Percentiles rank a stretch among this genome's conserved stretches.
These are phyloP conservation scores for Cryptosporidium meleagridis DNA, from an alignment of 169 alveolate genomes.

Conservation along the genomic window DNA sequence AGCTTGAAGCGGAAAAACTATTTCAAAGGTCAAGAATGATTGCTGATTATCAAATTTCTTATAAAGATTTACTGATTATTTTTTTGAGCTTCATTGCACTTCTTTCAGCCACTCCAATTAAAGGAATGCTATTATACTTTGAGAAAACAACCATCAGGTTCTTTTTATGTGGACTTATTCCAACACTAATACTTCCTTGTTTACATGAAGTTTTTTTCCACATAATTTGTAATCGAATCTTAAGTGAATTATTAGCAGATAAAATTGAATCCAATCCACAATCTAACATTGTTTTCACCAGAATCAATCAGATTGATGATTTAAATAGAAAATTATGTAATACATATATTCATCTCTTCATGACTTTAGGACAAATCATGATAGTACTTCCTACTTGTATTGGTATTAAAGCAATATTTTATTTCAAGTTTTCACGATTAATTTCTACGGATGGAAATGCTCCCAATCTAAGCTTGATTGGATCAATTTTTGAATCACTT, in stretches of 20 bases:
- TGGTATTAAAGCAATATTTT: not conserved
- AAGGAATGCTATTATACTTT: not conserved
- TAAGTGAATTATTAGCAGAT: slow-evolving; percentile 8
- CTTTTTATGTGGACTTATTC: not conserved
- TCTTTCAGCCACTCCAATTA: slow-evolving; percentile 38
- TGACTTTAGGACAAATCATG: slow-evolving; percentile 65
- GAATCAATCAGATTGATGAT: not conserved
- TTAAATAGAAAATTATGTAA: slow-evolving; percentile 30
- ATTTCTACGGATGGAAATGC: not conserved
- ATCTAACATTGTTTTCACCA: not conserved
- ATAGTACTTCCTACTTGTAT: slow-evolving; percentile 43
- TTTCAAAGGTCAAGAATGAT: slow-evolving; percentile 11
- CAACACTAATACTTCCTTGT: slow-evolving; percentile 30
- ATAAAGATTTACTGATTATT: slow-evolving; percentile 1
- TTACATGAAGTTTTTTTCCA: slow-evolving; percentile 55
- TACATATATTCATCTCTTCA: slow-evolving; percentile 43
- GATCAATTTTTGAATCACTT: not conserved
- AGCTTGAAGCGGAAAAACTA: slow-evolving; percentile 18
- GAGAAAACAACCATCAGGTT: not conserved
- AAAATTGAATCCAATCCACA: not conserved
- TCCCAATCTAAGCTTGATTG: not conserved
- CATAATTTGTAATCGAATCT: slow-evolving; percentile 27
- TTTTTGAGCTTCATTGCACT: slow-evolving; percentile 15
- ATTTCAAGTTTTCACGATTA: not conserved
- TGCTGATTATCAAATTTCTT: slow-evolving; percentile 15